These are phyloP conservation scores for Rossbeevera mucosa DNA, from an alignment of 768 basidiomycete genomes.

Conservation along the genomic window DNA sequence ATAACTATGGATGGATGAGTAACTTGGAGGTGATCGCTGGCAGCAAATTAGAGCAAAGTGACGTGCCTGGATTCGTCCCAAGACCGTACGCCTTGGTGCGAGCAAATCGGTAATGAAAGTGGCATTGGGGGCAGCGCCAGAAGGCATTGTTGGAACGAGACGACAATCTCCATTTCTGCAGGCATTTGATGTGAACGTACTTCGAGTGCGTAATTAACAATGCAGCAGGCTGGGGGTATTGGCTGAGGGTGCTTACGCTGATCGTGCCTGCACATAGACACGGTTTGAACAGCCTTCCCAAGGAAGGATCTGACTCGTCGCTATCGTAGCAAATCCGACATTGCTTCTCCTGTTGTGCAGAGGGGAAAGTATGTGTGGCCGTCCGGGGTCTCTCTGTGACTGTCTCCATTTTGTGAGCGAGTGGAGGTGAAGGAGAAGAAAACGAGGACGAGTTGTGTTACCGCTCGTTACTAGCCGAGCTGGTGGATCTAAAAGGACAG, in stretches of 20 bases:
- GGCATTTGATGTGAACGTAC: slow-evolving; percentile 78
- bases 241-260: slow-evolving; percentile 39
- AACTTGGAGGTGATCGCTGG: slow-evolving; percentile 9
- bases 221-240: slow-evolving; percentile 4
- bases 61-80: slow-evolving; percentile 70
- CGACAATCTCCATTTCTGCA: slow-evolving; percentile 67
- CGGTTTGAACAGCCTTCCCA: slow-evolving; percentile 79
- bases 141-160: slow-evolving; percentile 63
- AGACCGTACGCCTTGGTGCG: slow-evolving; percentile 67
- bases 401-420: slow-evolving; percentile 15
- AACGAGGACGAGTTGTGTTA: not conserved
- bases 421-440: too few species aligned
- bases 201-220: slow-evolving; percentile 31
- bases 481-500: slow-evolving; percentile 9
- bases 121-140: slow-evolving; percentile 77
- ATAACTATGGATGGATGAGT: slow-evolving; percentile 44
- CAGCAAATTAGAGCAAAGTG: not conserved
- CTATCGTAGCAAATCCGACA: slow-evolving; percentile 85
- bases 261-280: slow-evolving; percentile 69
- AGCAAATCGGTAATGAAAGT: slow-evolving; percentile 71
- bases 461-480: slow-evolving; percentile 1
- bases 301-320: slow-evolving; percentile 48
- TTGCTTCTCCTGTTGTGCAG: slow-evolving; percentile 48
- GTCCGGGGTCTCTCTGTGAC: slow-evolving; percentile 7
- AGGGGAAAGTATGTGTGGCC: slow-evolving; percentile 6